Evolutionary conservation across 225 moss, liverwort and hornwort species (phyloP), one percentile per base, ranked within the genome.

Genomic region (Thuidium tamariscinum): DNA sequence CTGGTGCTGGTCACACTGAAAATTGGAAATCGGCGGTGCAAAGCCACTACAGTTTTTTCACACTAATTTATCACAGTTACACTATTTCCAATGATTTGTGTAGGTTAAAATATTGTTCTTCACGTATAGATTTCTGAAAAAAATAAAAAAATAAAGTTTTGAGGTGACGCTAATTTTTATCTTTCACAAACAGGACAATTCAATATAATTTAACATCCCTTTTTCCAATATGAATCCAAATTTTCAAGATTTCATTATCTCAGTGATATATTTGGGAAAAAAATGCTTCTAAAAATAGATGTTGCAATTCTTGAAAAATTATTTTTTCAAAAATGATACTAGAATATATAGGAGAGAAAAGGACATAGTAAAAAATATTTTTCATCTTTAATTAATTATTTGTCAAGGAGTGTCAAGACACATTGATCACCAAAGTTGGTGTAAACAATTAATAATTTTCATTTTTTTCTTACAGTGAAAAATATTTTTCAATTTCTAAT

Each of bases 401-500:
- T 37, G 67, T 11, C 21, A 21, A 21, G 0, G 37, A 67, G 37
- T 37, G 67, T 37, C n/a, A n/a, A n/a, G n/a, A 0, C 0, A 22
- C 3, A 21, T 0, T 21, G 0, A 21, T n/a, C 3, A 65, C 3
- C 22, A 7, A 37, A 1, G 3, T 36, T 21, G 21, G 2, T 21
- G 20, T 67, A 37, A n/a, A 19, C 36, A 36, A 20, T 36, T 36
- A 66, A 3, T 36, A n/a, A n/a, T 66, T 9, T n/a, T 65, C 3
- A 1, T 1, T 66, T 66, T 36, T 66, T 0, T 66, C 20, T 1
- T 20, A 11, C 20, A 1, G 36, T 66, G 4, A 36, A 36, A 36
- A 18, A 20, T 34, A n/a, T 0, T 11, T 66, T 2, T 11, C 0
- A 20, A 0, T 36, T 36, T n/a, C 36, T 66, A 0, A 66, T 66